phyloP scores from a whole-genome alignment of 306 rosid genomes.

The Medicago ruthenica region DNA sequence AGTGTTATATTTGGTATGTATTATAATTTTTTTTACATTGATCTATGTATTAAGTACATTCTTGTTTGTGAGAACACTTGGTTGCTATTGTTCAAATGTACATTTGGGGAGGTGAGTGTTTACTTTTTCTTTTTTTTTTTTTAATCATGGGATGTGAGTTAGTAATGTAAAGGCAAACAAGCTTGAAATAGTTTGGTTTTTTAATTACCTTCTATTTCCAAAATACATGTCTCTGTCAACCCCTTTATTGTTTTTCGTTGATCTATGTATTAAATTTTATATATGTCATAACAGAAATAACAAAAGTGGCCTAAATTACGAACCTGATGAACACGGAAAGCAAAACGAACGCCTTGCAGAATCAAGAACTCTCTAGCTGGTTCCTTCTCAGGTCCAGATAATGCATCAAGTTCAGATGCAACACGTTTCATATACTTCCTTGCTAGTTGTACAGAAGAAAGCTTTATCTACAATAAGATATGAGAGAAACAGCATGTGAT shows the following conservation, averaged over 20 bases:
- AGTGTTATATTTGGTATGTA: neutral
- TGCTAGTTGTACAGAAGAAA: constrained; percentile 90
- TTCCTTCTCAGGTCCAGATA: constrained; percentile 83
- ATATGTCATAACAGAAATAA: too few species aligned
- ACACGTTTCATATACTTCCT: constrained; percentile 92
- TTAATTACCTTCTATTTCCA: too few species aligned
- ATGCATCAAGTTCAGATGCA: constrained; percentile 79
- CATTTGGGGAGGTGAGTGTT: too few species aligned
- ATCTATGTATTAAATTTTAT: neutral
- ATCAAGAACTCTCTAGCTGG: constrained; percentile 81
- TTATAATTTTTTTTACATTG: neutral
- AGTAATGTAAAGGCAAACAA: too few species aligned
- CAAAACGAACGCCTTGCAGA: constrained; percentile 93
- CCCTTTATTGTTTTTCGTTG: neutral
- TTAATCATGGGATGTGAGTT: too few species aligned
- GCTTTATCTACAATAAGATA: constrained; percentile 71
- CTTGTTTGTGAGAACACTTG: too few species aligned
- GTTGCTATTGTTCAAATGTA: too few species aligned
- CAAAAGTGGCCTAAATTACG: neutral
- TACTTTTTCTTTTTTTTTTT: too few species aligned
- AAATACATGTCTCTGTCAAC: too few species aligned
- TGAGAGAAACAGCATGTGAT: constrained; percentile 31
- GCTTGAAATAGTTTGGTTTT: too few species aligned
- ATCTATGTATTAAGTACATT: neutral
- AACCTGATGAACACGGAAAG: constrained; percentile 94